Conservation (phyloP, 1,284 basidiomycete species). For the Cryptococcus sp. region DNA sequence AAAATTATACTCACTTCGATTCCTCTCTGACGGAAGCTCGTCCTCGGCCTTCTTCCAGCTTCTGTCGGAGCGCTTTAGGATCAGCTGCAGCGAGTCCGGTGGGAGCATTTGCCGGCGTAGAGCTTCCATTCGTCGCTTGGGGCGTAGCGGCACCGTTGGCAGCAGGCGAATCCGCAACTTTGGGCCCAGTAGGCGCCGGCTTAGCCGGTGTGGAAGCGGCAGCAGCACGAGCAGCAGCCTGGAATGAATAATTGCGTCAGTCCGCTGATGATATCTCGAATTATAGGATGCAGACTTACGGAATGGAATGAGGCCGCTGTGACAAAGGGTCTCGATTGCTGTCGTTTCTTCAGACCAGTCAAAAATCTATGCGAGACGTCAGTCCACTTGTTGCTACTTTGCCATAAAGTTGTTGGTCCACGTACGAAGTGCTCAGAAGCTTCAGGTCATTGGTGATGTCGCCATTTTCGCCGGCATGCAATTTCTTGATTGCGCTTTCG, state of each 20-base stretch:
- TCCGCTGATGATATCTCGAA: background rate
- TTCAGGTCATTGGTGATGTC: constrained; percentile 39
- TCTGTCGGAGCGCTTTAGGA: constrained; percentile 30
- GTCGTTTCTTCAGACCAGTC: constrained; percentile 33
- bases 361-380: constrained; percentile 22
- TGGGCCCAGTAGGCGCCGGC: constrained; percentile 13
- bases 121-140: constrained; percentile 3
- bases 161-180: constrained; percentile 20
- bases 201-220: constrained; percentile 20
- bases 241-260: background rate
- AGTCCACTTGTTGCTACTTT: no score
- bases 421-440: constrained; percentile 30
- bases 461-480: constrained; percentile 45
- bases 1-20: constrained; percentile 8
- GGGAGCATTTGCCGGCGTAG: constrained; percentile 1
- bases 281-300: constrained; percentile 12
- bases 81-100: constrained; percentile 15
- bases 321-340: constrained; percentile 30
- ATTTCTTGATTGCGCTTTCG: constrained; percentile 65
- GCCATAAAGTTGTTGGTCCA: constrained; percentile 13
- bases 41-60: constrained; percentile 28
- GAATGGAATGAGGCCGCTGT: constrained; percentile 27
- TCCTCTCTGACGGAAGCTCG: constrained; percentile 11
- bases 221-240: constrained; percentile 13
- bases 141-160: constrained; percentile 19